Evolutionary conservation across 805 yeast species (phyloP).

Genomic region (Ogataea sp.): DNA sequence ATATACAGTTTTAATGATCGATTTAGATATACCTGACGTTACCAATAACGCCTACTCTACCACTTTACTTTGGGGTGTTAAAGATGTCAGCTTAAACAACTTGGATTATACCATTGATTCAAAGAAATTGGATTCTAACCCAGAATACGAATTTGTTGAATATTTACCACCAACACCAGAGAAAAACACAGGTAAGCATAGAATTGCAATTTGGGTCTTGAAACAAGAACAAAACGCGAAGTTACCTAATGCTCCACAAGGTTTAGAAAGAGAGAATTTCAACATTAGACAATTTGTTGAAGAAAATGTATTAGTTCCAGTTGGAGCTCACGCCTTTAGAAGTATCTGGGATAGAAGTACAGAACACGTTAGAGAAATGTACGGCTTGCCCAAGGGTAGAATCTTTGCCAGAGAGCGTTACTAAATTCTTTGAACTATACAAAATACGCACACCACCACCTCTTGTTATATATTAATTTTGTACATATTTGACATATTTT

Average conservation of each 20-base stretch:
- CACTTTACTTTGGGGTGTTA: conserved; percentile 68
- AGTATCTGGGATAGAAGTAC: conserved; percentile 74
- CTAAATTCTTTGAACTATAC: no score
- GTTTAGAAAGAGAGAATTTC: conserved; percentile 40
- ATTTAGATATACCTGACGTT: conserved; percentile 87
- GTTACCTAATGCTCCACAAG: conserved; percentile 13
- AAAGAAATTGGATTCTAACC: conserved; percentile 25
- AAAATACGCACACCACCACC: no score
- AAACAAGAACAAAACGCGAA: conserved; percentile 43
- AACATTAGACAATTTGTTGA: conserved; percentile 65
- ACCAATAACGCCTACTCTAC: conserved; percentile 61
- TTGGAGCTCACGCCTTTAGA: conserved; percentile 93
- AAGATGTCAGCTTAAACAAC: conserved; percentile 54
- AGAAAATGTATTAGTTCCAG: conserved; percentile 50
- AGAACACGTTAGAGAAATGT: conserved; percentile 54
- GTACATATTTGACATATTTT: neutral
- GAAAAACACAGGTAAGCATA: conserved; percentile 74
- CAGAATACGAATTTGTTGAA: conserved; percentile 36
- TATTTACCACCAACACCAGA: conserved; percentile 86
- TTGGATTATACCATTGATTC: conserved; percentile 49
- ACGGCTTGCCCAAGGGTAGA: conserved; percentile 68
- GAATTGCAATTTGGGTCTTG: conserved; percentile 86
- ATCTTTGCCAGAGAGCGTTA: conserved; percentile 61
- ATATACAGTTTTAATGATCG: conserved; percentile 75
- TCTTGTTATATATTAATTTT: neutral